Evolutionary conservation across 2,329 filamentous ascomycete species (phyloP).

Genomic region (Aquanectria penicillioides): DNA sequence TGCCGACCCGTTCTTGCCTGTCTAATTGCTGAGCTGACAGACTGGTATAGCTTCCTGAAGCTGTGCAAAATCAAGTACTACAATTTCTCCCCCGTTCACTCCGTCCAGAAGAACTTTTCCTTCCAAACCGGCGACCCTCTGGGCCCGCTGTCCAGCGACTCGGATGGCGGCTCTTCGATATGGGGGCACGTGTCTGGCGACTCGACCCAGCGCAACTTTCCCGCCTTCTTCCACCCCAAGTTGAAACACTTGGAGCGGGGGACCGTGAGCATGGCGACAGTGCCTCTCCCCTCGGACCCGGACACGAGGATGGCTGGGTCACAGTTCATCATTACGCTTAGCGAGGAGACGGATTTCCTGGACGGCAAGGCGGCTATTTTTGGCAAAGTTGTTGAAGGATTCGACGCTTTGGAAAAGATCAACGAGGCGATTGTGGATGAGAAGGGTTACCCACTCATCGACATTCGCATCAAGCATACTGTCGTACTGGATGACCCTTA

Average conservation of each 20-base stretch:
- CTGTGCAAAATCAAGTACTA: slow-evolving; percentile 99
- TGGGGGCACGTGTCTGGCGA: slow-evolving; percentile 82
- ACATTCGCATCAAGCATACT: slow-evolving; percentile 94
- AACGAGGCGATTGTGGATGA: slow-evolving; percentile 90
- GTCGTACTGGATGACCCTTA: slow-evolving; percentile 93
- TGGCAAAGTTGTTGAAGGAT: slow-evolving; percentile 94
- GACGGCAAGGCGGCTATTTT: slow-evolving; percentile 96
- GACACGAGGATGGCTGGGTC: slow-evolving; percentile 86
- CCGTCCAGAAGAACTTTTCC: slow-evolving; percentile 92
- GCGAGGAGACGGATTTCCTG: slow-evolving; percentile 87
- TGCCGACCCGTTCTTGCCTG: slow-evolving; percentile 2
- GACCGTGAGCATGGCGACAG: slow-evolving; percentile 98
- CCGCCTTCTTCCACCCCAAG: slow-evolving; percentile 85
- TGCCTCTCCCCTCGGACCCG: slow-evolving; percentile 77
- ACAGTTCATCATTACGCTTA: slow-evolving; percentile 93
- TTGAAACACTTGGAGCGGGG: slow-evolving; percentile 89
- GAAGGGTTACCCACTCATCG: slow-evolving; percentile 86
- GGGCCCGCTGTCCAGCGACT: slow-evolving; percentile 83
- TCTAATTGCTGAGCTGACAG: slow-evolving; percentile 50
- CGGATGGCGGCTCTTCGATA: slow-evolving; percentile 92
- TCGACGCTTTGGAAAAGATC: slow-evolving; percentile 92
- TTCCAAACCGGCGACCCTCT: slow-evolving; percentile 97
- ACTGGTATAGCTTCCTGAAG: slow-evolving; percentile 84
- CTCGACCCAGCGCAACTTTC: slow-evolving; percentile 78
- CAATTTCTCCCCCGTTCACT: slow-evolving; percentile 94